Evolutionary conservation across 2,329 filamentous ascomycete species (phyloP).

Genomic region (Thermomyces lanuginosus): DNA sequence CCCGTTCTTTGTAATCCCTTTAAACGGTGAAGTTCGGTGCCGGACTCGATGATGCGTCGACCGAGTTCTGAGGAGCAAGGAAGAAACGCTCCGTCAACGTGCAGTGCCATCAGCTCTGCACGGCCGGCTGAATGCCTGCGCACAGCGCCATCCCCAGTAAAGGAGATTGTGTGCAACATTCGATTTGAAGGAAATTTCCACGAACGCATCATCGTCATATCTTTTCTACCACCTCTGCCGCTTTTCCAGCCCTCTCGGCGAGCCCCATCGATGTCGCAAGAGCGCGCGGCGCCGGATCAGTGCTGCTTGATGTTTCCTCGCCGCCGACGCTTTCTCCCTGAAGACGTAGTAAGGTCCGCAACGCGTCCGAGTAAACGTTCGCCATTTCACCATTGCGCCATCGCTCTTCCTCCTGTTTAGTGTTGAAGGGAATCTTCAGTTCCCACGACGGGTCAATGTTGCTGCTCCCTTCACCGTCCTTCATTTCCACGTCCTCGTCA

Average conservation of each 20-base stretch:
- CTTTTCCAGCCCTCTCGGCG: conserved; percentile 28
- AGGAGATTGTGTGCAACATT: no score
- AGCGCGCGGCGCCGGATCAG: conserved; percentile 13
- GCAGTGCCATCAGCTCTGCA: no score
- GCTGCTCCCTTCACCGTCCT: neutral
- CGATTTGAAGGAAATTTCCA: no score
- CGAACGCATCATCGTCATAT: no score
- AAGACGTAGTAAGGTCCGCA: conserved; percentile 22
- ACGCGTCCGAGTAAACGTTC: conserved; percentile 25
- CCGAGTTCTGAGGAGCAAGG: no score
- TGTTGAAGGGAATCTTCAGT: conserved; percentile 18
- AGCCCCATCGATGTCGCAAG: conserved; percentile 32
- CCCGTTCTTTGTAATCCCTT: no score
- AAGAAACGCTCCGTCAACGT: no score
- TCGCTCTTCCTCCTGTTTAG: conserved; percentile 18
- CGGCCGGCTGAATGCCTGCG: no score
- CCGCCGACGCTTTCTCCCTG: conserved; percentile 19
- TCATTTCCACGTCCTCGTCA: conserved; percentile 5
- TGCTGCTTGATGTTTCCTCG: conserved; percentile 8
- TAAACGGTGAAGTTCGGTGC: no score
- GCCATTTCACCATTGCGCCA: conserved; percentile 28
- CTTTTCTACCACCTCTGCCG: conserved; percentile 32
- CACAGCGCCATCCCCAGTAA: no score
- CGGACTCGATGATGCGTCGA: no score
- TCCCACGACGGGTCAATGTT: conserved; percentile 13